Conservation (phyloP, 2,329 filamentous ascomycete genomes). For the Shiraia bambusicola region DNA sequence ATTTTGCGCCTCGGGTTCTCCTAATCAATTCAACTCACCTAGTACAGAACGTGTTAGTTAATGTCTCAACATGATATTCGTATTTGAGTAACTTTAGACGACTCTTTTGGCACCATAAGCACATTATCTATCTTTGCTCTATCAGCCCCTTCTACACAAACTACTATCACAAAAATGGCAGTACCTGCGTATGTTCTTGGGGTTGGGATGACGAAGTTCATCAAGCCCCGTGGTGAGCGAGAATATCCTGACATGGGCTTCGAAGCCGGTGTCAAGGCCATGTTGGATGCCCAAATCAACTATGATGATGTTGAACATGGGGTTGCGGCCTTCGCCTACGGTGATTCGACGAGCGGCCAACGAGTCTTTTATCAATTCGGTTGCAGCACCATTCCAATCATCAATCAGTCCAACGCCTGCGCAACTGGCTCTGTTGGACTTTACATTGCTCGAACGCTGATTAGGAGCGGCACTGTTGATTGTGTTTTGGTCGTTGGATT, state of each 20-base stretch:
- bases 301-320: slow-evolving; percentile 96
- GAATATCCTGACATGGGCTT: slow-evolving; percentile 93
- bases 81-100: no score
- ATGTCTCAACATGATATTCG: no score
- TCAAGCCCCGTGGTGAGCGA: slow-evolving; percentile 89
- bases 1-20: no score
- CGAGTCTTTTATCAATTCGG: slow-evolving; percentile 98
- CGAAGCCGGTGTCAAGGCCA: slow-evolving; percentile 84
- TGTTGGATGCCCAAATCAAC: slow-evolving; percentile 79
- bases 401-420: slow-evolving; percentile 98
- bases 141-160: no score
- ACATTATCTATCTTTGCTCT: no score
- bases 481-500: slow-evolving; percentile 90
- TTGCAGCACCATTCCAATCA: slow-evolving; percentile 89
- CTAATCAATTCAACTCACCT: no score
- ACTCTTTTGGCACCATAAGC: no score
- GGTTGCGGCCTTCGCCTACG: slow-evolving; percentile 93
- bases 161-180: no score
- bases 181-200: slow-evolving; percentile 84
- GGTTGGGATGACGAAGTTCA: slow-evolving; percentile 98
- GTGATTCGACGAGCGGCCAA: slow-evolving; percentile 90
- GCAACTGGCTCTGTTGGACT: slow-evolving; percentile 88
- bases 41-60: no score
- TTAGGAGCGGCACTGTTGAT: slow-evolving; percentile 77
- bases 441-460: slow-evolving; percentile 74